Evolutionary conservation across 2,329 filamentous ascomycete species (phyloP).

Genomic region (Fusarium bulbicola): DNA sequence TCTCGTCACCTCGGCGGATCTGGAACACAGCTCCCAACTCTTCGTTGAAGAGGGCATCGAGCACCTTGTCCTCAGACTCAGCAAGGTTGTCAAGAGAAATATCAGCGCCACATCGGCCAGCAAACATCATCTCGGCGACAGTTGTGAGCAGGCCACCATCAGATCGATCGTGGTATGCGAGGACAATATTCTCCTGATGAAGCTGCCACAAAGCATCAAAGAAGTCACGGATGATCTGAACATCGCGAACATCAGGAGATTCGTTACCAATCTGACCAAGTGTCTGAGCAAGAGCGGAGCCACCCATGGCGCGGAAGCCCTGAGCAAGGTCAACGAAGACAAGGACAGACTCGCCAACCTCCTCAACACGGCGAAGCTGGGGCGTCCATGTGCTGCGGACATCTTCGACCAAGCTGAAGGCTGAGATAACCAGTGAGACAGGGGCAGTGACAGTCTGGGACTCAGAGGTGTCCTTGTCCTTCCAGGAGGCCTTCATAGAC

Average conservation of each 20-base stretch:
- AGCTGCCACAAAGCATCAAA: constrained; percentile 83
- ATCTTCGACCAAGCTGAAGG: constrained; percentile 85
- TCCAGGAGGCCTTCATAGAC: constrained; percentile 99
- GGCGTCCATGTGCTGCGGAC: constrained; percentile 94
- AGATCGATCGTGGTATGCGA: constrained; percentile 94
- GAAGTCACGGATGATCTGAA: constrained; percentile 84
- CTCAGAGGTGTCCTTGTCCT: constrained; percentile 71
- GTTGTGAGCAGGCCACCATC: constrained; percentile 94
- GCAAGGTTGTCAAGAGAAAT: constrained; percentile 81
- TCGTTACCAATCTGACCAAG: constrained; percentile 87
- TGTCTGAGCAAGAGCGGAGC: constrained; percentile 89
- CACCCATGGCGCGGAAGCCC: constrained; percentile 84
- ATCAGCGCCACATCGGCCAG: constrained; percentile 87
- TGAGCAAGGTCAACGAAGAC: constrained; percentile 91
- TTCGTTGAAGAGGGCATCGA: constrained; percentile 91
- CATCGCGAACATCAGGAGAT: constrained; percentile 85
- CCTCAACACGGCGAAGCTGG: constrained; percentile 80
- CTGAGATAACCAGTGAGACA: constrained; percentile 88
- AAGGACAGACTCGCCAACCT: constrained; percentile 87
- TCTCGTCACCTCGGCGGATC: constrained; percentile 84
- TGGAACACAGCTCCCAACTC: constrained; percentile 97
- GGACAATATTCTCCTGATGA: constrained; percentile 69
- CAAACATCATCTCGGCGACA: constrained; percentile 97
- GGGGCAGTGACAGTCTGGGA: constrained; percentile 90
- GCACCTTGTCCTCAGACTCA: constrained; percentile 69